These are phyloP conservation scores for Xylariaceae sp. DNA, from an alignment of 2,329 filamentous ascomycete genomes.

Conservation along the genomic window DNA sequence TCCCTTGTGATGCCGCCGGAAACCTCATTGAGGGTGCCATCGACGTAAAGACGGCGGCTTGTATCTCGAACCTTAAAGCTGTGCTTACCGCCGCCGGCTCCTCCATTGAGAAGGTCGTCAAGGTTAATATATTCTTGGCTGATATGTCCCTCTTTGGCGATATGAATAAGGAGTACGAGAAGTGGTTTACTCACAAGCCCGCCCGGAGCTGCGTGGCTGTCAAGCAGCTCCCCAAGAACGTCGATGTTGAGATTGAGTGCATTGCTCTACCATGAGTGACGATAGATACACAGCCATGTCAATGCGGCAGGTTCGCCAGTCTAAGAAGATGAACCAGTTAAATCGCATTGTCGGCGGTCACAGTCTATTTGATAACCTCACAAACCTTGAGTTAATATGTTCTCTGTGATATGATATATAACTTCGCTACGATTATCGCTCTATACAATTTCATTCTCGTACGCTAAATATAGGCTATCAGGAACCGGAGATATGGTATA, in stretches of 20 bases:
- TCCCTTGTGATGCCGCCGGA: slow-evolving; percentile 65
- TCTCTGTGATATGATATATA: neutral
- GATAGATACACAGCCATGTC: neutral
- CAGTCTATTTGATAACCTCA: neutral
- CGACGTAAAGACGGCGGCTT: slow-evolving; percentile 63
- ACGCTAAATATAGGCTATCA: neutral
- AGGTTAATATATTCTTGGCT: slow-evolving; percentile 88
- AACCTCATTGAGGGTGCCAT: slow-evolving; percentile 62
- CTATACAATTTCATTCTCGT: neutral
- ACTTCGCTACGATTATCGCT: too few relatives aligned
- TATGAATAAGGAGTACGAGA: slow-evolving; percentile 85
- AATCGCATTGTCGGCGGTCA: too few relatives aligned
- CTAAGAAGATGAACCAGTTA: neutral
- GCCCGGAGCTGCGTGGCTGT: slow-evolving; percentile 90
- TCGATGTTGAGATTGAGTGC: slow-evolving; percentile 88
- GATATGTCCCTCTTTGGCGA: slow-evolving; percentile 88
- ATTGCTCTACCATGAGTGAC: slow-evolving; percentile 64
- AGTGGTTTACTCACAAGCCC: slow-evolving; percentile 82
- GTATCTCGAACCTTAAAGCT: slow-evolving; percentile 77
- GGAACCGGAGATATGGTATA: neutral
- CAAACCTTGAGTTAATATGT: neutral
- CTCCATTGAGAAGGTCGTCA: slow-evolving; percentile 78
- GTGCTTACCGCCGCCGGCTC: slow-evolving; percentile 84
- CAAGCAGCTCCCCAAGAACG: slow-evolving; percentile 83
- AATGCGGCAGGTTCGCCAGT: slow-evolving; percentile 4